Evolutionary conservation across 805 yeast genomes (phyloP), one percentile per base, ranked within the genome.

Genomic region (Yarrowia alimentaria): DNA sequence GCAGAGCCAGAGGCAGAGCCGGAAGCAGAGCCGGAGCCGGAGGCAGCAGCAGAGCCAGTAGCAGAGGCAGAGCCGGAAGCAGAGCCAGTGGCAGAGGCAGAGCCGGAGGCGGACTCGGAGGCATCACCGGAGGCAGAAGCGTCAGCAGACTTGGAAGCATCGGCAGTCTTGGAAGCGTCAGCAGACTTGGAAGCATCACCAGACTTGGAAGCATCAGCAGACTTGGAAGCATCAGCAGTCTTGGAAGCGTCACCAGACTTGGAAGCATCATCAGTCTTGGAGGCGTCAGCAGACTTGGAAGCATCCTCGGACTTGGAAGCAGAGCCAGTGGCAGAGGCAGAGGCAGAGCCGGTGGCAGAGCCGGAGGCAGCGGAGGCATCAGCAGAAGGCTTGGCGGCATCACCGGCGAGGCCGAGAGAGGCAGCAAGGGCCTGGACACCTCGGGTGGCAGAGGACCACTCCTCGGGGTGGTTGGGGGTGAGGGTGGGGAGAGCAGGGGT

Each of bases 391-490:
- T 21, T 17, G 35, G 13, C 32, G 12, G 11, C 28, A 4, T 22
- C 50, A 22, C 26, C 19, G 6, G 28, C 19, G 35, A 43, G 31
- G n/a, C 50, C 50, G 2, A 43, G 35, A 30, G 50, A 30, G 11
- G 35, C 37, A 24, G 37, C 37, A 22, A 43, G 50, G 16, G 50
- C 35, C 35, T 30, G 37, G 37, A 43, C 50, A 21, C 24, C 21
- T 28, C 21, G 14, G 37, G 50, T 43, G 30, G 50, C 50, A 22
- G 35, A 20, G 11, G 21, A 29, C 50, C 50, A 43, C 37, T 30
- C 22, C 37, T 30, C 35, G 18, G 50, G 24, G 50, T 21, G 22
- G 22, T 43, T 18, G 50, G 50, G 50, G 50, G 50, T 43, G 26
- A 43, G 50, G 8, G 37, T 13, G 30, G 50, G 50, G 16, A 43